Evolutionary conservation across 2,329 filamentous ascomycete genomes (phyloP).

Genomic region (Colletotrichum sp.): DNA sequence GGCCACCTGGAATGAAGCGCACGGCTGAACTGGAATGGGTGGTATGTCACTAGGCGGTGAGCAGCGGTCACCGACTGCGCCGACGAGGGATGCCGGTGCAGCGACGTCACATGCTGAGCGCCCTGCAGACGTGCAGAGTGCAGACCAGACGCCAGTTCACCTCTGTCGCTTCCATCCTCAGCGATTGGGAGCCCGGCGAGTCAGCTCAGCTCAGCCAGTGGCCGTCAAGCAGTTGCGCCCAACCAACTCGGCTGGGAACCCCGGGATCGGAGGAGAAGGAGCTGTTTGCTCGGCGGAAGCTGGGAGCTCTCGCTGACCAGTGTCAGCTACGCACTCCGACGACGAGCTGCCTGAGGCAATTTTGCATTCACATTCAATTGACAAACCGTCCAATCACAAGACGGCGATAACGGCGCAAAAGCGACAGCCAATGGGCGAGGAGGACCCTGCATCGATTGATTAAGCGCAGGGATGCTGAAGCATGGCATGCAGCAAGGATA

Average conservation of each 20-base stretch:
- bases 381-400: neutral
- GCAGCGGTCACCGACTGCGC: slow-evolving; percentile 7
- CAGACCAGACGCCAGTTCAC: neutral
- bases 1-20: neutral
- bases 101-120: slow-evolving; percentile 18
- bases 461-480: slow-evolving; percentile 9
- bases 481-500: slow-evolving; percentile 8
- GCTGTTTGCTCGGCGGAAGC: neutral
- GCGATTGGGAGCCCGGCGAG: neutral
- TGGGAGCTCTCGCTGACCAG: neutral
- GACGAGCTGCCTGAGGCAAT: slow-evolving; percentile 5
- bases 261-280: neutral
- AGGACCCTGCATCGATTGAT: slow-evolving; percentile 16
- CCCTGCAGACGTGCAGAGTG: neutral
- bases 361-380: neutral
- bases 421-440: neutral
- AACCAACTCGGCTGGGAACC: neutral
- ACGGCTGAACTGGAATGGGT: neutral
- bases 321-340: neutral
- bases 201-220: neutral
- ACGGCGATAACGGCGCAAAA: neutral
- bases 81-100: slow-evolving; percentile 10
- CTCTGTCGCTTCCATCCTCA: neutral
- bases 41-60: slow-evolving; percentile 21
- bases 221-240: neutral